A percentile compares a stretch with the other conserved stretches of the same genome.
These are phyloP conservation scores for Medicago ruthenica DNA, from an alignment of 306 rosid species.

Conservation along the genomic window DNA sequence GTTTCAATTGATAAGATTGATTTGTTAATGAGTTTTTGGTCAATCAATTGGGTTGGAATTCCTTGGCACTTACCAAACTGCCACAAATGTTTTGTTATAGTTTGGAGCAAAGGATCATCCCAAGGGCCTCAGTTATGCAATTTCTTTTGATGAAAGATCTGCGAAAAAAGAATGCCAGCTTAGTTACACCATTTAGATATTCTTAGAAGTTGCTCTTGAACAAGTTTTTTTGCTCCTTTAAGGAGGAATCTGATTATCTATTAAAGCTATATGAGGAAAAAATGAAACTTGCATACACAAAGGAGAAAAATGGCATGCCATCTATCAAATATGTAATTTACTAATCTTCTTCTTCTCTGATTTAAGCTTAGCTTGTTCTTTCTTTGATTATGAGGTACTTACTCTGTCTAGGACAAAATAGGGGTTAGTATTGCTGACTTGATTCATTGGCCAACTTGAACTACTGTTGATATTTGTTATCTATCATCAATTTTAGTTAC, in stretches of 20 bases:
- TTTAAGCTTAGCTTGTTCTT: no score
- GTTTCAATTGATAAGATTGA: slow-evolving; percentile 48
- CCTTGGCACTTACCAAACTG: not conserved
- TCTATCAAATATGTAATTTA: no score
- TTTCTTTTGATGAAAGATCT: slow-evolving; percentile 50
- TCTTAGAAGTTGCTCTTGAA: not conserved
- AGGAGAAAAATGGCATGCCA: not conserved
- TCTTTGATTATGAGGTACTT: no score
- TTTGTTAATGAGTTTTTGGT: slow-evolving; percentile 48
- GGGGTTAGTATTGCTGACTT: no score
- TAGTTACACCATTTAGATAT: not conserved
- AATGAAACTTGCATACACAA: not conserved
- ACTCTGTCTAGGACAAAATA: no score
- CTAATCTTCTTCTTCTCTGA: no score
- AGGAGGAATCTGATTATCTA: not conserved
- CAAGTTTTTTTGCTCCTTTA: not conserved
- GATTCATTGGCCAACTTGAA: no score
- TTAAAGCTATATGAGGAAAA: not conserved
- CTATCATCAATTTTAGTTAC: no score
- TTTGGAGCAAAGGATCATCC: slow-evolving; percentile 53
- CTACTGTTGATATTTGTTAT: no score
- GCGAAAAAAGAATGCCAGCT: slow-evolving; percentile 25
- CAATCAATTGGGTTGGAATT: slow-evolving; percentile 43
- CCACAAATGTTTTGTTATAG: slow-evolving; percentile 34
- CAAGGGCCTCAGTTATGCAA: slow-evolving; percentile 44